These are phyloP conservation scores for Epichloe coenophiala DNA, from an alignment of 2,329 filamentous ascomycete genomes.

Conservation along the genomic window DNA sequence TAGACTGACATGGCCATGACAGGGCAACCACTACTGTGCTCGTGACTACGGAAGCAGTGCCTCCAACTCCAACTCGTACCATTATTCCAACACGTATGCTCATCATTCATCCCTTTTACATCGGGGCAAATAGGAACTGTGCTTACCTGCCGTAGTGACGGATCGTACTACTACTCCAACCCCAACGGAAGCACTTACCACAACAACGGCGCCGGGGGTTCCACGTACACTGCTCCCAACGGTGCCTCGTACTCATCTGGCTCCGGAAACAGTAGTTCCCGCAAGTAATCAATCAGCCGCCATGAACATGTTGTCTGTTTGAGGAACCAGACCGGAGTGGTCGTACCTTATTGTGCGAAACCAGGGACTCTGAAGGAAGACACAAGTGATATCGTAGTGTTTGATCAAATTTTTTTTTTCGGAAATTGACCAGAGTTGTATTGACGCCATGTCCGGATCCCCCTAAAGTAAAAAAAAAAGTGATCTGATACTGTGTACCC, in stretches of 20 bases:
- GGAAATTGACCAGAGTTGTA: not conserved
- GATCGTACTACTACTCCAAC: slow-evolving; percentile 64
- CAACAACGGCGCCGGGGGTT: slow-evolving; percentile 46
- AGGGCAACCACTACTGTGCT: slow-evolving; percentile 57
- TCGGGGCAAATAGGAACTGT: no score
- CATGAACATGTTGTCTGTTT: not conserved
- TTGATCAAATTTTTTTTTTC: not conserved
- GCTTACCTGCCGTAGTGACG: slow-evolving; percentile 28
- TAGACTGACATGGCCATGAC: not conserved
- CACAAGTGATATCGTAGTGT: not conserved
- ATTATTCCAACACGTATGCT: slow-evolving; percentile 49
- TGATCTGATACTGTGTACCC: not conserved
- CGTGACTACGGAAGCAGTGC: slow-evolving; percentile 48
- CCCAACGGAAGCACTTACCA: slow-evolving; percentile 55
- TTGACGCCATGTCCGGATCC: no score
- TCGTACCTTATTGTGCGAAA: not conserved
- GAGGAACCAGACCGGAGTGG: no score
- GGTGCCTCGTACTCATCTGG: not conserved
- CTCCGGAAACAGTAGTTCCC: not conserved
- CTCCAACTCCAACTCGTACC: slow-evolving; percentile 45
- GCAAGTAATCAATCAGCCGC: slow-evolving; percentile 1
- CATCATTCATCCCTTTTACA: no score
- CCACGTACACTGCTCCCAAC: slow-evolving; percentile 44
- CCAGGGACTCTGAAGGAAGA: not conserved
- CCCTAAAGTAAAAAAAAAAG: no score